Percentiles rank a stretch among this genome's conserved stretches.
Conservation (phyloP, 306 rosid species). For the Medicago lupulina region DNA sequence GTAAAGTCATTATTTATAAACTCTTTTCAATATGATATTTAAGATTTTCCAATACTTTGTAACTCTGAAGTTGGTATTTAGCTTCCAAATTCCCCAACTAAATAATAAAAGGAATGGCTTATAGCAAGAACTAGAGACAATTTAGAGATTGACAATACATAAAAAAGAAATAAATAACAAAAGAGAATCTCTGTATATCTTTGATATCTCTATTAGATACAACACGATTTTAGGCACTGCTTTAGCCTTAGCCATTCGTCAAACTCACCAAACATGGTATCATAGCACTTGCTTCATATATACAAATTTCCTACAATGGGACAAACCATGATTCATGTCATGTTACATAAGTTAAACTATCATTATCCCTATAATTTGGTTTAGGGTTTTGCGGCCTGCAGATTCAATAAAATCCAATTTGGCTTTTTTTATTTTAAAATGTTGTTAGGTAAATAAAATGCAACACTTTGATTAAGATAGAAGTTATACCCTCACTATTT, state of each 20-base stretch:
- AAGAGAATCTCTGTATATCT: conserved; percentile 35
- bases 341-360: conserved; percentile 29
- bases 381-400: conserved; percentile 20
- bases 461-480: neutral
- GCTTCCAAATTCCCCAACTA: too few relatives aligned
- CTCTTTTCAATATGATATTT: neutral
- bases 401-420: conserved; percentile 28
- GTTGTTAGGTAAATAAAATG: neutral
- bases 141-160: too few relatives aligned
- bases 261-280: conserved; percentile 36
- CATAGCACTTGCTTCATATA: conserved; percentile 13
- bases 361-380: conserved; percentile 32
- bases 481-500: conserved; percentile 6
- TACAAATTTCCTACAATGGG: conserved; percentile 27
- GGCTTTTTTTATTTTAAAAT: neutral
- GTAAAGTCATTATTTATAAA: neutral
- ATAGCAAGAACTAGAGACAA: too few relatives aligned
- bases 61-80: too few relatives aligned
- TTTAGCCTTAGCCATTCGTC: conserved; percentile 32
- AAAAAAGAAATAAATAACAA: neutral
- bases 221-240: conserved; percentile 37
- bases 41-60: too few relatives aligned
- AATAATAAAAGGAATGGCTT: too few relatives aligned
- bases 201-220: conserved; percentile 39
- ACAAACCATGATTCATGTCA: conserved; percentile 34